Conservation (phyloP, 352 stramenopile genomes). For the Globisporangium lucens region DNA sequence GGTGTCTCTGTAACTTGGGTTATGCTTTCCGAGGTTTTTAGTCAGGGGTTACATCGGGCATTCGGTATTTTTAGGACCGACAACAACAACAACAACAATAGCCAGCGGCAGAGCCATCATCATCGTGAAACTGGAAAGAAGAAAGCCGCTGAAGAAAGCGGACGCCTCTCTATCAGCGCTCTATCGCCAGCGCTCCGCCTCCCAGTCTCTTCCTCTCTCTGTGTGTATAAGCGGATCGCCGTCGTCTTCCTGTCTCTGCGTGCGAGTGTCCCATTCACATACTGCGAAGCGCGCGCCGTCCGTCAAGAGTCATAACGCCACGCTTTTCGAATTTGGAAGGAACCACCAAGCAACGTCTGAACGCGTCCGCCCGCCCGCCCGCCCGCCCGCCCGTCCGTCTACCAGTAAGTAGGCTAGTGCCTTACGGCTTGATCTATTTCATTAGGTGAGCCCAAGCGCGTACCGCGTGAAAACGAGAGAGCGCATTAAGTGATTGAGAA, state of each 20-base stretch:
- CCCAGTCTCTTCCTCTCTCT: background rate
- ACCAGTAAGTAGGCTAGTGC: background rate
- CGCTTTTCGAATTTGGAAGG: constrained; percentile 5
- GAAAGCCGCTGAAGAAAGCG: constrained; percentile 1
- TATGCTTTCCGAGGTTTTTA: background rate
- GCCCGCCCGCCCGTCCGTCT: background rate
- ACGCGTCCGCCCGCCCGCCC: background rate
- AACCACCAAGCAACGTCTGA: background rate
- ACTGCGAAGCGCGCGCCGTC: background rate
- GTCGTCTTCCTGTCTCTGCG: background rate
- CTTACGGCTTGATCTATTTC: background rate
- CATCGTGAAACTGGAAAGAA: background rate
- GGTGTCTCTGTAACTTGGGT: too few relatives aligned
- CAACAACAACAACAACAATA: background rate
- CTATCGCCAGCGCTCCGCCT: background rate
- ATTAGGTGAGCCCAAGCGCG: background rate
- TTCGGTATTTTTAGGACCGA: constrained; percentile 1
- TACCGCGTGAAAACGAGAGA: background rate
- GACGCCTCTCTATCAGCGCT: background rate
- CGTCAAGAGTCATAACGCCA: background rate
- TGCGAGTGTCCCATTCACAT: too few relatives aligned
- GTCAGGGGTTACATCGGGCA: background rate
- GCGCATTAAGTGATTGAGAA: background rate
- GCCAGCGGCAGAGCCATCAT: constrained; percentile 2
- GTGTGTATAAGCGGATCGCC: background rate